Base-by-base conservation (phyloP, 225 moss, liverwort and hornwort species). In the Ulota crispa region DNA sequence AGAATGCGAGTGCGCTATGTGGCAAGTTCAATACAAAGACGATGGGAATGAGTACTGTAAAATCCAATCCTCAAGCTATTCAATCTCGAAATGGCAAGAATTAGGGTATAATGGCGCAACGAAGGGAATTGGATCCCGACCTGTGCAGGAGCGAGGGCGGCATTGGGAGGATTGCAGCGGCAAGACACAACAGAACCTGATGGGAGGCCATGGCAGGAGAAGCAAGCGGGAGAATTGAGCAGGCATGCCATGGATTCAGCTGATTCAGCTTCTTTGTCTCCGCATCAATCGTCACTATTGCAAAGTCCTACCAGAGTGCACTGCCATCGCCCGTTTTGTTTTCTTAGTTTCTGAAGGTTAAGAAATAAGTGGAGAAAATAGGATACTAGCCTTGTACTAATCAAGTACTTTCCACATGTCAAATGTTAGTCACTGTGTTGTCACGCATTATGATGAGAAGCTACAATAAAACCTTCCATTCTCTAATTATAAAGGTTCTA, bases 231-330 rank as follows among this genome's bases (percentile, higher is more conserved):
- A 27, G 76, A 60, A 28, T 4, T 61, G 68, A 57, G 47, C 23
- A 76, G 50, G 45, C 68, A 69, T 61, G 82, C 69, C 82, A 82
- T 82, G 13, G 74, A 16, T 54, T 67, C 27, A 54, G 34, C 68
- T 13, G 74, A 16, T 73, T 67, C 37, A 64, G 34, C 68, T 43
- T 20, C n/a, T 6, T 24, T 34, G 14, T 24, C 59, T 13, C 4
- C 11, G 19, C 75, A 56, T 45, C 75, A 45, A 73, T 75, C 39
- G 27, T 32, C 41, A 60, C 24, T 11, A 31, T 39, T 65, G 41
- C 50, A 50, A 50, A 80, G 5, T 30, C 28, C 61, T 81, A 65
- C 54, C 59, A 68, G 20, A 43, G 2, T 9, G 19, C 56, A 30
- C n/a, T 34, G 21, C 54, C 41, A 37, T 66, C 19, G 12, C 66